Evolutionary conservation across 177 flowering plant species (phyloP).

Genomic region (Telopea speciosissima): DNA sequence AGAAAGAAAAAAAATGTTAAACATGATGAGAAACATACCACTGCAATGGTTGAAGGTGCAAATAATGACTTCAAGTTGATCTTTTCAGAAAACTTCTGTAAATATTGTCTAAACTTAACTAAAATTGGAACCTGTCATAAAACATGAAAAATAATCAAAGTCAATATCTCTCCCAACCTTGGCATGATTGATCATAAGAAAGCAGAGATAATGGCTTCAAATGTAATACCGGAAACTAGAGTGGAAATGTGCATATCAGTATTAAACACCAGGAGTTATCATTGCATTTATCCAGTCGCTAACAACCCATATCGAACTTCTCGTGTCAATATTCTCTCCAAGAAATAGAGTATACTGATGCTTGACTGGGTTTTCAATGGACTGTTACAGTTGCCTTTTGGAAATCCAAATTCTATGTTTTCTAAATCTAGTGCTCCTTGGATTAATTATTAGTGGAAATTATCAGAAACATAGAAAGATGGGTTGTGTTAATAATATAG

Average conservation of each 20-base stretch:
- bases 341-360: too few species aligned
- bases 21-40: slow-evolving; percentile 28
- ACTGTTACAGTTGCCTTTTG: neutral
- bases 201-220: too few species aligned
- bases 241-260: neutral
- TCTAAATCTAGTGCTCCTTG: neutral
- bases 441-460: neutral
- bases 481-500: neutral
- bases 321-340: too few species aligned
- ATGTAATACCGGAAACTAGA: neutral
- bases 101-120: slow-evolving; percentile 11
- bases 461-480: neutral
- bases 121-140: slow-evolving; percentile 25
- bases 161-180: neutral
- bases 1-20: neutral
- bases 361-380: neutral
- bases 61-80: slow-evolving; percentile 37
- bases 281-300: neutral
- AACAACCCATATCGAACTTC: neutral
- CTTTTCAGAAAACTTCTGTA: slow-evolving; percentile 17
- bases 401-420: neutral
- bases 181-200: neutral
- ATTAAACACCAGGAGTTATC: neutral
- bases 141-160: neutral
- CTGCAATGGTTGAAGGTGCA: slow-evolving; percentile 54